Conservation (phyloP, 441 rosid genomes). For the Jatropha podagrica region DNA sequence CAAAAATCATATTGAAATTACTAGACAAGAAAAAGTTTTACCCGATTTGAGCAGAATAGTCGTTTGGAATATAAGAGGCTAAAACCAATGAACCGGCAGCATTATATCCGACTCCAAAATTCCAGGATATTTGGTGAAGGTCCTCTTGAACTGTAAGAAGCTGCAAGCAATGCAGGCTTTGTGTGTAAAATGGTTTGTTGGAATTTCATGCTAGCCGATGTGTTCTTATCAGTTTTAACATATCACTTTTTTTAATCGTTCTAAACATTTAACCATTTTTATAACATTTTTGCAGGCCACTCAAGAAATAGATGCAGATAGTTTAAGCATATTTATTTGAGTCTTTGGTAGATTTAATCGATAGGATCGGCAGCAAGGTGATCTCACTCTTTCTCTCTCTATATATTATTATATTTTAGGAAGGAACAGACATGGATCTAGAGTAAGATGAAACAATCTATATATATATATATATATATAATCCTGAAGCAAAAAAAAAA, state of each 20-base stretch:
- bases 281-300: no score
- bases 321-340: no score
- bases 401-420: no score
- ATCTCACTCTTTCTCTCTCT: no score
- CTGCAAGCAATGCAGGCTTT: slow-evolving; percentile 41
- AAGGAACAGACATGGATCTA: no score
- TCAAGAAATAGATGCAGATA: no score
- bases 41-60: slow-evolving; percentile 13
- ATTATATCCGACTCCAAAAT: slow-evolving; percentile 71
- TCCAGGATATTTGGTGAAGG: slow-evolving; percentile 48
- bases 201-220: slow-evolving; percentile 38
- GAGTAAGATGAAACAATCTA: no score
- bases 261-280: no score
- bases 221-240: slow-evolving; percentile 19
- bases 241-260: slow-evolving; percentile 4
- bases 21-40: slow-evolving; percentile 17
- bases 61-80: slow-evolving; percentile 78
- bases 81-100: slow-evolving; percentile 78
- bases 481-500: no score
- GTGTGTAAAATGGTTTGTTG: slow-evolving; percentile 38
- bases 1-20: slow-evolving; percentile 54
- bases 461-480: no score
- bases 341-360: no score
- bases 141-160: slow-evolving; percentile 46
- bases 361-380: no score